Conservation (phyloP, 176 grass and related monocot genomes). For the Neostapfia colusana region DNA sequence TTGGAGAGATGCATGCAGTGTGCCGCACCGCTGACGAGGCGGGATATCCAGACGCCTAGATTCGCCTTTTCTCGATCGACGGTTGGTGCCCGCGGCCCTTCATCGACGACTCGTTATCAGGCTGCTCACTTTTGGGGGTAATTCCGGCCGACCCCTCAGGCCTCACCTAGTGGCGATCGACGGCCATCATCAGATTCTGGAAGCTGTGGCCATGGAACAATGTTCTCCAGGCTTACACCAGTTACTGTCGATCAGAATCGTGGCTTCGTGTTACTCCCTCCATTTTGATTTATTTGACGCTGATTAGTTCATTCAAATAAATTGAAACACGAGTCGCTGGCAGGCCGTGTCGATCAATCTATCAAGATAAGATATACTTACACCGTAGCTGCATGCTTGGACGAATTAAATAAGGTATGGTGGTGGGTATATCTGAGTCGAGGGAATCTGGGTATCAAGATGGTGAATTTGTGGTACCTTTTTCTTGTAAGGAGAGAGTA, state of each 20-base stretch:
- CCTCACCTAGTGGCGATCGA: too few species aligned
- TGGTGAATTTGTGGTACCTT: background rate
- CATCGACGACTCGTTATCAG: background rate
- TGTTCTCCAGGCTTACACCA: background rate
- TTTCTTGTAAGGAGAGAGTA: background rate
- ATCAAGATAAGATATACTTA: background rate
- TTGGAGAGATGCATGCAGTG: constrained; percentile 3
- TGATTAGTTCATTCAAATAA: too few species aligned
- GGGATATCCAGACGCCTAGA: constrained; percentile 22
- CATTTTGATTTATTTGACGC: background rate
- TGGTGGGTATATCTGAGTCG: background rate
- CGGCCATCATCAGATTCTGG: constrained; percentile 1
- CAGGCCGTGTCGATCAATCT: background rate
- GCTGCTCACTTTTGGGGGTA: background rate
- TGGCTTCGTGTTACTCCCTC: background rate
- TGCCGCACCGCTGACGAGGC: constrained; percentile 15
- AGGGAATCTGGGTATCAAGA: constrained; percentile 23
- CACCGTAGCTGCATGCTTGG: too few species aligned
- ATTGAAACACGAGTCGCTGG: too few species aligned
- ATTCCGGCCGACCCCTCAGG: background rate
- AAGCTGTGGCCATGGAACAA: constrained; percentile 2
- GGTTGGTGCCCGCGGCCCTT: background rate
- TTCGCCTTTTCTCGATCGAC: background rate
- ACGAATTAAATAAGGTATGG: background rate
- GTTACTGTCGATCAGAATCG: too few species aligned